phyloP scores from a whole-genome alignment of 768 basidiomycete genomes.

The Lentinula boryana region DNA sequence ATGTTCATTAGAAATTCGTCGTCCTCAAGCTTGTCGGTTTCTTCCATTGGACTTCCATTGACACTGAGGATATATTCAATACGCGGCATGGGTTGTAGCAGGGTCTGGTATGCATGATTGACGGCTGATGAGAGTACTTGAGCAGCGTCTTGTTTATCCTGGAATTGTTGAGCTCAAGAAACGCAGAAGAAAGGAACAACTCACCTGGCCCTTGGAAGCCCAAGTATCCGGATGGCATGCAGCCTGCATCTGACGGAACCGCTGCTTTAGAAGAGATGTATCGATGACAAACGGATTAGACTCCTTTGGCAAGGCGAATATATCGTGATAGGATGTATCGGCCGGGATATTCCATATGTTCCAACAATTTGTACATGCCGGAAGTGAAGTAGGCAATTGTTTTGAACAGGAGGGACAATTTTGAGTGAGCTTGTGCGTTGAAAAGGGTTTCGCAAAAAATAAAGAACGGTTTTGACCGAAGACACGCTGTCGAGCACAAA shows the following conservation, averaged over 20 bases:
- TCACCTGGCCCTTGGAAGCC: constrained; percentile 59
- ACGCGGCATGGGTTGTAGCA: constrained; percentile 67
- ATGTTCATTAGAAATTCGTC: constrained; percentile 66
- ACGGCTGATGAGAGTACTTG: constrained; percentile 65
- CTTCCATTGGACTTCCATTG: constrained; percentile 53
- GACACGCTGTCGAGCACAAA: not conserved
- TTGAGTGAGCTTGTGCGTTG: not conserved
- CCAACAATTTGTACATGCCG: constrained; percentile 72
- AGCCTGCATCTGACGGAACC: constrained; percentile 68
- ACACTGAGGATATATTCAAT: constrained; percentile 75
- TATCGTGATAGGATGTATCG: constrained; percentile 51
- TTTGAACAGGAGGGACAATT: constrained; percentile 60
- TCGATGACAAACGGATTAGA: constrained; percentile 74
- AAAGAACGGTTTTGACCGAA: not conserved
- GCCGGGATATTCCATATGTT: constrained; percentile 44
- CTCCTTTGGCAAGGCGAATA: constrained; percentile 57
- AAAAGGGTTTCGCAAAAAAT: not conserved
- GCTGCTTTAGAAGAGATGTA: constrained; percentile 46
- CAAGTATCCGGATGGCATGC: constrained; percentile 86
- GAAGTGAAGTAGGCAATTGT: constrained; percentile 55
- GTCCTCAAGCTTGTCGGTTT: constrained; percentile 71
- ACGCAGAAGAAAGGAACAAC: constrained; percentile 10
- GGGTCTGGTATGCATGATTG: constrained; percentile 77
- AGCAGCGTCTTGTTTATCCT: constrained; percentile 57
- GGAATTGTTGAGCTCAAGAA: constrained; percentile 3